Evolutionary conservation across 1,284 basidiomycete species (phyloP).

Genomic region (Microstroma glucosiphilum): DNA sequence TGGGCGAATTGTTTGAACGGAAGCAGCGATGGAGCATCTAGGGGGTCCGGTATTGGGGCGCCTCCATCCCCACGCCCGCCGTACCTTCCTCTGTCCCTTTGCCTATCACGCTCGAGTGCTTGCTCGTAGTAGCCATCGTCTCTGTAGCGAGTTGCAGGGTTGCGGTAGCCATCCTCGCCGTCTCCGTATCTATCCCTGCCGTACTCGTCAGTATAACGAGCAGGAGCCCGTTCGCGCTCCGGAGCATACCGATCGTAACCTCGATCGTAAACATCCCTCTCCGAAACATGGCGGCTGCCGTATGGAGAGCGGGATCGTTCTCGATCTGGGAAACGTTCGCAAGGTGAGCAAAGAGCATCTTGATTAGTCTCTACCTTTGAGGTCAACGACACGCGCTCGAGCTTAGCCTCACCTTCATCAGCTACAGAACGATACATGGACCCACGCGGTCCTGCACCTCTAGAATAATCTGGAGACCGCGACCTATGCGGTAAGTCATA

Average conservation of each 20-base stretch:
- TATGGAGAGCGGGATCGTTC: slow-evolving; percentile 5
- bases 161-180: not conserved
- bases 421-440: not conserved
- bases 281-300: not conserved
- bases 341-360: not conserved
- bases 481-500: not conserved
- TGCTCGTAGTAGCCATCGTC: slow-evolving; percentile 1
- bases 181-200: slow-evolving; percentile 1
- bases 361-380: not conserved
- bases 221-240: not conserved
- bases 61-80: not conserved
- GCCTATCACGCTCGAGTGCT: not conserved
- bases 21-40: slow-evolving; percentile 28
- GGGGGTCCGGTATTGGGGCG: slow-evolving; percentile 18
- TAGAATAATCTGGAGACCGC: not conserved
- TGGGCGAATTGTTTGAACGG: slow-evolving; percentile 32
- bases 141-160: not conserved
- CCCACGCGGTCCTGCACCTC: not conserved
- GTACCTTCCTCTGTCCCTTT: not conserved
- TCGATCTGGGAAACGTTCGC: not conserved
- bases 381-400: not conserved
- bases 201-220: slow-evolving; percentile 1
- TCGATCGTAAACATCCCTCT: slow-evolving; percentile 1
- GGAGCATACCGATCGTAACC: slow-evolving; percentile 1
- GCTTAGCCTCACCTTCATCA: not conserved